Conservation (phyloP, 345 rosid species). For the Sisymbrium irio region DNA sequence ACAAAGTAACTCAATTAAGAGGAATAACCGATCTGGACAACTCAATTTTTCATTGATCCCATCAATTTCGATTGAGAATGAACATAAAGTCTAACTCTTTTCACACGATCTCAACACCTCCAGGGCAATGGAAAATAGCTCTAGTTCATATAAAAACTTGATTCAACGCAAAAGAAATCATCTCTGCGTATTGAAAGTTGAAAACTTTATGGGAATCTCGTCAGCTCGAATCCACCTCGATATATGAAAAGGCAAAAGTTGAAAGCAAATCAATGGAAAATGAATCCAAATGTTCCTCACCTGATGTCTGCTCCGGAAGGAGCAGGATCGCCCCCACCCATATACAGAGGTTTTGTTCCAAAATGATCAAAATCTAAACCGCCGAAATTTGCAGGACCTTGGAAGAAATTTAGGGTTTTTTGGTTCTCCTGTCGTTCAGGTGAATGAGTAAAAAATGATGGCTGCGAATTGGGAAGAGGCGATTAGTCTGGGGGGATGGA, state of each 20-base stretch:
- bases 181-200: neutral
- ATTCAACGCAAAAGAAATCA: neutral
- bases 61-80: conserved; percentile 3
- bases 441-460: conserved; percentile 26
- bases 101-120: neutral
- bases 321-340: conserved; percentile 32
- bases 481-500: neutral
- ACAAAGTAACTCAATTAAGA: neutral
- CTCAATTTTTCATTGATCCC: neutral
- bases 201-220: neutral
- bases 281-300: conserved; percentile 22
- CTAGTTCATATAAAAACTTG: neutral
- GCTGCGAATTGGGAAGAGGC: conserved; percentile 25
- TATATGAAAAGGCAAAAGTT: neutral
- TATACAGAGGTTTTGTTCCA: neutral
- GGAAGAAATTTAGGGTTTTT: conserved; percentile 7
- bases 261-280: neutral
- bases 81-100: neutral
- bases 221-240: neutral
- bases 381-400: conserved; percentile 9
- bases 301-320: conserved; percentile 27
- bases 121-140: neutral
- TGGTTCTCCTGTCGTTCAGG: neutral
- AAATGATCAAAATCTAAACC: neutral
- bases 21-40: neutral